Percentiles rank a stretch among this genome's conserved stretches.
phyloP scores from a whole-genome alignment of 768 basidiomycete species.

The Phaffia tasmanica region DNA sequence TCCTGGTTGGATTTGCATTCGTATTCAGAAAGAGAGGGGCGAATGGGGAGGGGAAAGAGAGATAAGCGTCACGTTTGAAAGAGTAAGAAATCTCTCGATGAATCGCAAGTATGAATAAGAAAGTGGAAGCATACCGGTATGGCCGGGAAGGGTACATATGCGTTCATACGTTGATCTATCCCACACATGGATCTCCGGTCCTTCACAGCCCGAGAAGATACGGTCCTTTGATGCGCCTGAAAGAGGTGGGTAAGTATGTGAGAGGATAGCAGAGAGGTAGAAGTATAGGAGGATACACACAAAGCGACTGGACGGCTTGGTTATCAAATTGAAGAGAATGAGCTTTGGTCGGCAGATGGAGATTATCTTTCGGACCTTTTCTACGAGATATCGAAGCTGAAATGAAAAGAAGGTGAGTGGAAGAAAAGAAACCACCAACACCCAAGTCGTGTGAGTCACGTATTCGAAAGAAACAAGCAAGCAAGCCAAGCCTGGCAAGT shows the following conservation, averaged over 20 bases:
- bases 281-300: not conserved
- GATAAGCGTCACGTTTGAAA: too few relatives aligned
- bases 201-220: slow-evolving; percentile 24
- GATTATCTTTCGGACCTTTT: not conserved
- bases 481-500: too few relatives aligned
- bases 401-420: not conserved
- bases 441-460: too few relatives aligned
- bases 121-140: not conserved
- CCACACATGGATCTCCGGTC: slow-evolving; percentile 18
- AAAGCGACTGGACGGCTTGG: slow-evolving; percentile 14
- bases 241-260: not conserved
- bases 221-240: slow-evolving; percentile 3
- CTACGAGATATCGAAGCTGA: slow-evolving; percentile 18
- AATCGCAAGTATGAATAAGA: too few relatives aligned
- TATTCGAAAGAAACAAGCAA: too few relatives aligned
- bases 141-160: slow-evolving; percentile 8
- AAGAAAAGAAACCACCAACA: too few relatives aligned
- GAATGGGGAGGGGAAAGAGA: too few relatives aligned
- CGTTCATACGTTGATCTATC: slow-evolving; percentile 9
- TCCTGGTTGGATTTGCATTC: not conserved
- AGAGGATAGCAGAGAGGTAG: not conserved
- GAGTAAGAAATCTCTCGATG: too few relatives aligned
- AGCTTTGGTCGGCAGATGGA: slow-evolving; percentile 7
- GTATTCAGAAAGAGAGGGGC: too few relatives aligned
- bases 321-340: slow-evolving; percentile 17